Percentiles rank a stretch among this genome's conserved stretches.
phyloP scores from a whole-genome alignment of 177 flowering plant genomes.

The Viscum album region DNA sequence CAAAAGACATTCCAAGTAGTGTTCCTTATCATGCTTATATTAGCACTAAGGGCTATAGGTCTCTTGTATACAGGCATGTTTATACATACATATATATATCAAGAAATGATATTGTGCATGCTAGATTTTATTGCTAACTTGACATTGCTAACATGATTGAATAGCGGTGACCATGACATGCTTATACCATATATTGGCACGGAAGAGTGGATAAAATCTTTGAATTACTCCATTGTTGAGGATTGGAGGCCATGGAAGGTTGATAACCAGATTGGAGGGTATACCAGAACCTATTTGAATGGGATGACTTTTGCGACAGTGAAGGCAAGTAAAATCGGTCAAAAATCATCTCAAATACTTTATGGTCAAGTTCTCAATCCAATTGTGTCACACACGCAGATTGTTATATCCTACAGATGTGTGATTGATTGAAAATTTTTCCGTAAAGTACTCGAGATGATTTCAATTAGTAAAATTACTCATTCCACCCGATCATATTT shows the following conservation, averaged over 20 bases:
- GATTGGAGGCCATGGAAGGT: slow-evolving; percentile 20
- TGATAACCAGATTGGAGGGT: not conserved
- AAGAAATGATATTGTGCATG: no score
- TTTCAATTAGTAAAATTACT: no score
- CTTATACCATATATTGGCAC: slow-evolving; percentile 20
- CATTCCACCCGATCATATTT: no score
- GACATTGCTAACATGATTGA: no score
- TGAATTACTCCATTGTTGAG: slow-evolving; percentile 24
- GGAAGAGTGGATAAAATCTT: slow-evolving; percentile 26
- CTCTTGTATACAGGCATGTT: not conserved
- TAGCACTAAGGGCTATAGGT: not conserved
- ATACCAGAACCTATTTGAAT: not conserved
- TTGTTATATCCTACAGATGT: no score
- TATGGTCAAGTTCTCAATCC: no score
- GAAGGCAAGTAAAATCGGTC: not conserved
- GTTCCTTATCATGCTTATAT: not conserved
- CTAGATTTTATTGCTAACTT: no score
- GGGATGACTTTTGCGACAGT: not conserved
- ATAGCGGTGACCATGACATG: slow-evolving; percentile 15
- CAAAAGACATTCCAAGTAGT: not conserved
- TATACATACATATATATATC: no score
- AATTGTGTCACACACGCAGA: no score
- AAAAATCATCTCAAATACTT: no score
- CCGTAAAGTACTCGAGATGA: no score
- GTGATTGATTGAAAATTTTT: no score